Percentiles rank a stretch among this genome's conserved stretches.
phyloP scores from a whole-genome alignment of 257 asterid genomes.

The Petunia secreta region DNA sequence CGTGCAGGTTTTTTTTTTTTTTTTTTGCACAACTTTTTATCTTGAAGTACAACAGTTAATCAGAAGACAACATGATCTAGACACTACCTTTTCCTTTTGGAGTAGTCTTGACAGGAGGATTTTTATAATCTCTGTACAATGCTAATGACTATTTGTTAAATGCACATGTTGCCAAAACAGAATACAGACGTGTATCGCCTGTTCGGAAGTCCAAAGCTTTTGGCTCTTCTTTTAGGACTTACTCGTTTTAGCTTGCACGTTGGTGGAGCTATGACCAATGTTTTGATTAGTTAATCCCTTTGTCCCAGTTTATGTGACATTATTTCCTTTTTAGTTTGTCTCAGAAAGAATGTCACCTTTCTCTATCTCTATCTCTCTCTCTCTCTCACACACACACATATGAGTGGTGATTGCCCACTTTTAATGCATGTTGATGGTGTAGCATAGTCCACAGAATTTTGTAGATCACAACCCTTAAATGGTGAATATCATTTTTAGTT shows the following conservation, averaged over 20 bases:
- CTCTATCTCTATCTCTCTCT: background rate
- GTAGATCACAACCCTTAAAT: conserved; percentile 9
- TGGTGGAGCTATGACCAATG: background rate
- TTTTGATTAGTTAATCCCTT: background rate
- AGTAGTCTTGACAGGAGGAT: background rate
- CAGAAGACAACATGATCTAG: background rate
- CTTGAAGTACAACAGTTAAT: background rate
- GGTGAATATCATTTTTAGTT: background rate
- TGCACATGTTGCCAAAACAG: background rate
- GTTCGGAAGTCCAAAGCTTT: background rate
- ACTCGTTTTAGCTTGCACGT: background rate
- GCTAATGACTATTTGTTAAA: background rate
- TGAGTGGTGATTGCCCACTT: background rate
- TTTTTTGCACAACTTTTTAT: background rate
- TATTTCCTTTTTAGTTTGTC: too few relatives aligned
- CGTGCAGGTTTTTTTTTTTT: background rate
- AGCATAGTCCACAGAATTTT: background rate
- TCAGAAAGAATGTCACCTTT: too few relatives aligned
- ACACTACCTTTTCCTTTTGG: background rate
- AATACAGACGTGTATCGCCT: background rate
- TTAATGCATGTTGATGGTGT: background rate
- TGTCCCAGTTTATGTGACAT: too few relatives aligned
- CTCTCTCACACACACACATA: too few relatives aligned
- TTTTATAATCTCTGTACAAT: background rate
- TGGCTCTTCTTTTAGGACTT: background rate